Percentiles rank a stretch among this genome's conserved stretches.
These are phyloP conservation scores for Cyberlindnera suaveolens DNA, from an alignment of 805 yeast species.

Conservation along the genomic window DNA sequence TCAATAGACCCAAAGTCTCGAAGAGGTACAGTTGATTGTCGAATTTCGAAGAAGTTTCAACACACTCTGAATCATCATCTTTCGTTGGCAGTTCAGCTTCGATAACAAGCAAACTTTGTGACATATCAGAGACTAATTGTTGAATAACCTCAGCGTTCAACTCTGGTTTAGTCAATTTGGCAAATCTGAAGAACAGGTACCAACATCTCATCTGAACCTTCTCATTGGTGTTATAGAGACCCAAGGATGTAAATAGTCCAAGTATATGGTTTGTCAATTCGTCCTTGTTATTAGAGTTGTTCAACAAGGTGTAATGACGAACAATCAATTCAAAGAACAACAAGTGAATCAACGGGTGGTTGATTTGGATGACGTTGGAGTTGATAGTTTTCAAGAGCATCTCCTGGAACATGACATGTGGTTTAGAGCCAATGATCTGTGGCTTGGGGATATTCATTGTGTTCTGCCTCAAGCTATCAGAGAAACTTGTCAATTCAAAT, in stretches of 20 bases:
- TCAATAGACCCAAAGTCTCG: conserved; percentile 79
- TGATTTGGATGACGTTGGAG: conserved; percentile 41
- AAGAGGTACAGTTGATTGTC: conserved; percentile 76
- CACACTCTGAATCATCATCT: conserved; percentile 50
- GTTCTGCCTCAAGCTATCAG: conserved; percentile 76
- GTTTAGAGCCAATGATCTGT: conserved; percentile 59
- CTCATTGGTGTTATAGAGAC: conserved; percentile 67
- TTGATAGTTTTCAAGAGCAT: conserved; percentile 48
- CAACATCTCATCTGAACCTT: conserved; percentile 82
- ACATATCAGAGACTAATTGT: conserved; percentile 52
- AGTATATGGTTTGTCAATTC: conserved; percentile 57
- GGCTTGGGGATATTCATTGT: conserved; percentile 63
- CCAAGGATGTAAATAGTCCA: conserved; percentile 75
- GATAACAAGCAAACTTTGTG: conserved; percentile 54
- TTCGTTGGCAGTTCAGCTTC: conserved; percentile 45
- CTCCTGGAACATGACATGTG: conserved; percentile 54
- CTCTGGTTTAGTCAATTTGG: conserved; percentile 68
- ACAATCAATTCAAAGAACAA: conserved; percentile 80
- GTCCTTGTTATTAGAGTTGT: conserved; percentile 37
- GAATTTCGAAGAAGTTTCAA: conserved; percentile 48
- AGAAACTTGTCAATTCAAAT: conserved; percentile 69
- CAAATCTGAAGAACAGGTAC: conserved; percentile 81
- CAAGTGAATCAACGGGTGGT: conserved; percentile 79
- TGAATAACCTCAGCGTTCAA: conserved; percentile 45
- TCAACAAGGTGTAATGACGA: conserved; percentile 65